Evolutionary conservation across 495 filamentous ascomycete species (phyloP).

Genomic region (Letharia columbiana): DNA sequence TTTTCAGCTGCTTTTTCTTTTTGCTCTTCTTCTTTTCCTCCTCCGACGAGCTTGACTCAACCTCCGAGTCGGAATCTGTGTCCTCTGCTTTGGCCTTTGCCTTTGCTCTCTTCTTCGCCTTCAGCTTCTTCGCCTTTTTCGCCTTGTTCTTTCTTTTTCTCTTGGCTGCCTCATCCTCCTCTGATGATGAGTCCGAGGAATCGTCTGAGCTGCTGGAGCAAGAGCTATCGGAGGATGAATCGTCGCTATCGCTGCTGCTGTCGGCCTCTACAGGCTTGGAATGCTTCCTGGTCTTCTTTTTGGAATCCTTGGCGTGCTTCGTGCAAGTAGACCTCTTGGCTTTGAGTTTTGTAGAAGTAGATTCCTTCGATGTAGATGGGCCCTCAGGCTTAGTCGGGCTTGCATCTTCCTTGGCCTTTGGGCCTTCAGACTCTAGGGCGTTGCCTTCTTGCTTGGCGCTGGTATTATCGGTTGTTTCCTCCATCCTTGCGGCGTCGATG

Average conservation of each 20-base stretch:
- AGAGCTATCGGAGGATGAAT: constrained; percentile 29
- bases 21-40: constrained; percentile 33
- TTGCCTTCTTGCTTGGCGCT: background rate
- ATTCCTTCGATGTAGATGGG: constrained; percentile 7
- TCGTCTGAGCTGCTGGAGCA: constrained; percentile 26
- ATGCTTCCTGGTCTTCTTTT: constrained; percentile 27
- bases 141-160: constrained; percentile 41
- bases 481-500: constrained; percentile 3
- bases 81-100: constrained; percentile 31
- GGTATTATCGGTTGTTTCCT: constrained; percentile 7
- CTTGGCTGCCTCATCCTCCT: constrained; percentile 31
- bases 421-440: constrained; percentile 5
- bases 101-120: constrained; percentile 39
- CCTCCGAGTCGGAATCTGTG: constrained; percentile 32
- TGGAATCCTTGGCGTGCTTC: constrained; percentile 32
- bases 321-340: constrained; percentile 32
- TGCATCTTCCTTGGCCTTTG: constrained; percentile 9
- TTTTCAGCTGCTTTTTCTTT: constrained; percentile 25
- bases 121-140: constrained; percentile 39
- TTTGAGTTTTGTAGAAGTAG: constrained; percentile 6
- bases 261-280: constrained; percentile 29
- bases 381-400: constrained; percentile 12
- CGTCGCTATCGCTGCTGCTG: constrained; percentile 23
- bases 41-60: constrained; percentile 30
- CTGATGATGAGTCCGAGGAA: constrained; percentile 30